phyloP scores from a whole-genome alignment of 2,329 filamentous ascomycete species.

The Alternaria gaisen region DNA sequence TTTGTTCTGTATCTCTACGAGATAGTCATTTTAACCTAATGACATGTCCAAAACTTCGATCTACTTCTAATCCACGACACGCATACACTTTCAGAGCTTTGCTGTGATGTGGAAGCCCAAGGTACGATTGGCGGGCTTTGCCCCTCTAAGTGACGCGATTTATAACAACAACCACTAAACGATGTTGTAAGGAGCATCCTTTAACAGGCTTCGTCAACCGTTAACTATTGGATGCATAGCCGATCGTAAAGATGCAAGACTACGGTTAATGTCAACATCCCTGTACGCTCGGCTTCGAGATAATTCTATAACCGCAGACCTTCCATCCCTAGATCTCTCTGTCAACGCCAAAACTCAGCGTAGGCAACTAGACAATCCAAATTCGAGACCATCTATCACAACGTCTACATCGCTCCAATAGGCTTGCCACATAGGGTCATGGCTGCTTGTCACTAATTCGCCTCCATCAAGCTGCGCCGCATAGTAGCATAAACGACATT shows the following conservation, averaged over 20 bases:
- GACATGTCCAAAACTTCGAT: not conserved
- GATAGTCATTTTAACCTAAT: not conserved
- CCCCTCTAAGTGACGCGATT: not conserved
- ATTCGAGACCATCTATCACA: not conserved
- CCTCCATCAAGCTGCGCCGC: slow-evolving; percentile 1
- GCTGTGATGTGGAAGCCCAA: not conserved
- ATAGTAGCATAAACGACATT: not conserved
- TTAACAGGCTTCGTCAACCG: not conserved
- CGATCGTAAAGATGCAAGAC: not conserved
- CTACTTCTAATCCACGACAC: not conserved
- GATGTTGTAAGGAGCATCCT: not conserved
- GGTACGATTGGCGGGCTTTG: not conserved
- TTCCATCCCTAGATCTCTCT: not conserved
- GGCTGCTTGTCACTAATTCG: not conserved
- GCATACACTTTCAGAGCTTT: not conserved
- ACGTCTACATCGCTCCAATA: not conserved
- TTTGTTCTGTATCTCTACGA: not conserved
- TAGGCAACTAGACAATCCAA: not conserved
- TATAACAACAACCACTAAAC: not conserved
- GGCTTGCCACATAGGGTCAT: not conserved
- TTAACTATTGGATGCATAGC: not conserved
- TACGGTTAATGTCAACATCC: not conserved
- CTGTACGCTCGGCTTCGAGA: not conserved
- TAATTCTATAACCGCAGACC: not conserved
- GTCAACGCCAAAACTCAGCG: not conserved